Percentiles rank a stretch among this genome's conserved stretches.
Conservation (phyloP, 176 grass and related monocot species). For the Alloteropsis semialata region DNA sequence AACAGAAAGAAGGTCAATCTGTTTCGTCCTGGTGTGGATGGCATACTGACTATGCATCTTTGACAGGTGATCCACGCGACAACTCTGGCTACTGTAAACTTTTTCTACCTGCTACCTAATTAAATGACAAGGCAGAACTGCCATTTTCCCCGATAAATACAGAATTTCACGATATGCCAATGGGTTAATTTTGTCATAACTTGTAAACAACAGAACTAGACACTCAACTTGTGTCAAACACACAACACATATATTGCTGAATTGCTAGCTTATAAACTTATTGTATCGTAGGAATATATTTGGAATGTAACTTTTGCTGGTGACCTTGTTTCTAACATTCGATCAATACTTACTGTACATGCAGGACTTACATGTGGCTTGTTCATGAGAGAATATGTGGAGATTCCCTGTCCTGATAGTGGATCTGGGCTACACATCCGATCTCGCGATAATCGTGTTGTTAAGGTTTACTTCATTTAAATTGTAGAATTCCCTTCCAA, state of each 20-base stretch:
- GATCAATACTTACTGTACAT: slow-evolving; percentile 18
- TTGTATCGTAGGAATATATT: not conserved
- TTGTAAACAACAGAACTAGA: not conserved
- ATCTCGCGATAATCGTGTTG: slow-evolving; percentile 65
- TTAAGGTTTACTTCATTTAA: slow-evolving; percentile 51
- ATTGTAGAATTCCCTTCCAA: not conserved
- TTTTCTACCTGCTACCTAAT: not conserved
- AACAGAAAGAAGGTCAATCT: slow-evolving; percentile 36
- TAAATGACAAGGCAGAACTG: not conserved
- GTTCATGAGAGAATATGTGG: slow-evolving; percentile 64
- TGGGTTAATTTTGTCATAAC: not conserved
- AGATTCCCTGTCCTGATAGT: slow-evolving; percentile 82
- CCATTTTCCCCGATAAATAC: too few species aligned
- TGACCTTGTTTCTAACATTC: not conserved
- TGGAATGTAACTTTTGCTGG: too few species aligned
- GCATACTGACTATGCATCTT: slow-evolving; percentile 86
- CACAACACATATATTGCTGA: not conserved
- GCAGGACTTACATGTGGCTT: slow-evolving; percentile 87
- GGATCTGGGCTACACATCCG: slow-evolving; percentile 72
- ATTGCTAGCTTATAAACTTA: not conserved
- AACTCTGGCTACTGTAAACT: too few species aligned
- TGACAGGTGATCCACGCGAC: slow-evolving; percentile 56
- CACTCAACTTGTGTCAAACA: not conserved
- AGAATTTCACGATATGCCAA: too few species aligned
- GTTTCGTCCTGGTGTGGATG: slow-evolving; percentile 82